phyloP scores from a whole-genome alignment of 1,284 basidiomycete genomes.

The Wallemia mellicola region DNA sequence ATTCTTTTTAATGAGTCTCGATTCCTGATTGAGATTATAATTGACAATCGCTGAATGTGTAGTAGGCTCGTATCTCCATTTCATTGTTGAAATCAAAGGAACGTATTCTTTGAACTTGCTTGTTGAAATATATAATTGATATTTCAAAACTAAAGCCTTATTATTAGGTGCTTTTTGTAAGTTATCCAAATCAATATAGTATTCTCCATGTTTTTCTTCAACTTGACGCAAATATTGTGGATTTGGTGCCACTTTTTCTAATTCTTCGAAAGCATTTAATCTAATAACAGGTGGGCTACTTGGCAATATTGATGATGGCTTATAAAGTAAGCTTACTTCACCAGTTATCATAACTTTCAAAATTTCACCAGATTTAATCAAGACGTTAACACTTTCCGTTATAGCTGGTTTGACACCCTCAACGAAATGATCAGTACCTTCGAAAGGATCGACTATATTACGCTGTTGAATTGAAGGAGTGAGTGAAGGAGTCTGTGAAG shows the following conservation, averaged over 20 bases:
- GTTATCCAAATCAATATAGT: slow-evolving; percentile 17
- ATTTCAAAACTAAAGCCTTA: neutral
- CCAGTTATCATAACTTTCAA: slow-evolving; percentile 21
- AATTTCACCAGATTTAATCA: slow-evolving; percentile 16
- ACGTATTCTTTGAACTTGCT: neutral
- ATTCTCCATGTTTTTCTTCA: slow-evolving; percentile 18
- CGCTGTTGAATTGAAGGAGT: neutral
- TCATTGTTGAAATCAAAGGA: neutral
- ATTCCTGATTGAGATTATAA: neutral
- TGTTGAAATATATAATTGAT: neutral
- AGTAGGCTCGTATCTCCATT: neutral
- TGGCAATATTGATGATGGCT: neutral
- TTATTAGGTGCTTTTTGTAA: slow-evolving; percentile 8
- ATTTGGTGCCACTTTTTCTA: slow-evolving; percentile 23
- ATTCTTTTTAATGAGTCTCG: neutral
- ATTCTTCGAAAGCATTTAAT: slow-evolving; percentile 18
- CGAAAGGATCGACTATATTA: neutral
- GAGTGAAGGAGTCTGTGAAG: neutral
- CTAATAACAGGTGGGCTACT: slow-evolving; percentile 10
- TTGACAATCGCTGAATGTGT: neutral
- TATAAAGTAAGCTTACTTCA: slow-evolving; percentile 16
- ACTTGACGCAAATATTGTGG: slow-evolving; percentile 19
- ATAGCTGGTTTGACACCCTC: slow-evolving; percentile 18
- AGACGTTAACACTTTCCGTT: slow-evolving; percentile 21
- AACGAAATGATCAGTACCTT: neutral